Conservation (phyloP, 2,329 filamentous ascomycete genomes). For the Curvularia spicifera region DNA sequence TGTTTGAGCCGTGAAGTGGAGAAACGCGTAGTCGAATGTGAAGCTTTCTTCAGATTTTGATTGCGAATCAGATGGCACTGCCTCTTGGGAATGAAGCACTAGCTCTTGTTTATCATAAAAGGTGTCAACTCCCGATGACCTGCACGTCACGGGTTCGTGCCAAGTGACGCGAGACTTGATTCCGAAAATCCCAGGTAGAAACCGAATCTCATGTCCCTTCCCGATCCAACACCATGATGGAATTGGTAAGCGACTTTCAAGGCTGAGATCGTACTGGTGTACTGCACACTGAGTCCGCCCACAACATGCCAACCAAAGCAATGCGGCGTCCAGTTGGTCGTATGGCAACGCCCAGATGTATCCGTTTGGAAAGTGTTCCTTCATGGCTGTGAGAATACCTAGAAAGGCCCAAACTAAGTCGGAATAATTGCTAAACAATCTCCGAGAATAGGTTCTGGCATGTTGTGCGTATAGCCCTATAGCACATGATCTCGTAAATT, state of each 20-base stretch:
- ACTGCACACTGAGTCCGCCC: neutral
- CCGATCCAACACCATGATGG: neutral
- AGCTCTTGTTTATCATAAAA: too few relatives aligned
- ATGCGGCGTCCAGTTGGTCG: neutral
- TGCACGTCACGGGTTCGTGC: neutral
- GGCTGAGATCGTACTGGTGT: neutral
- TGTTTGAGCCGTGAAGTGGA: neutral
- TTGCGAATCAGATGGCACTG: neutral
- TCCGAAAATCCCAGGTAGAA: neutral
- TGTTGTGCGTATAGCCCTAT: neutral
- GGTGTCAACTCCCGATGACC: too few relatives aligned
- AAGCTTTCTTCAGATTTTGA: neutral
- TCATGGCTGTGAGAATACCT: neutral
- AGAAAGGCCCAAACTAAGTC: neutral
- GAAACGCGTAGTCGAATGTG: neutral
- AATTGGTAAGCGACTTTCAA: neutral
- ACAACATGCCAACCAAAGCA: neutral
- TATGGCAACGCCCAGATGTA: neutral
- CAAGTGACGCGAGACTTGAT: neutral
- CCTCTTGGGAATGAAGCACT: neutral
- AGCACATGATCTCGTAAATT: neutral
- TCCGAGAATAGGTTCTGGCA: neutral
- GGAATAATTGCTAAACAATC: neutral
- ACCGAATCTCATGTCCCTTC: neutral
- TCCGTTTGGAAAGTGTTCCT: neutral